Evolutionary conservation across 352 stramenopile species (phyloP), one percentile per base, ranked within the genome.

Genomic region (Globisporangium polare): DNA sequence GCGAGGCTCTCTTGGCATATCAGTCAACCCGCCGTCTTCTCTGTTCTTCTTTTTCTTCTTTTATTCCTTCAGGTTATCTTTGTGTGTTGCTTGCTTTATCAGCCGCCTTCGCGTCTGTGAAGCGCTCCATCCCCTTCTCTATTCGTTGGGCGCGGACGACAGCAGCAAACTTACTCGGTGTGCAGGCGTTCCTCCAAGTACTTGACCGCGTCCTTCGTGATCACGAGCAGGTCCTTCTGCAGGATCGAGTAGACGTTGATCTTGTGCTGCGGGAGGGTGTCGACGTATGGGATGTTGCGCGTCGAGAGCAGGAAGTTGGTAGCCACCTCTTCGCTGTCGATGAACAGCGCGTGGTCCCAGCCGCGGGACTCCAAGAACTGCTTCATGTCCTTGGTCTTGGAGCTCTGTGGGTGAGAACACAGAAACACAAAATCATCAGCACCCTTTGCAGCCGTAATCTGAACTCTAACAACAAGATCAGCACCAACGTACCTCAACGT

Each of bases 191-290:
- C 77, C 69, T 95, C 86, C 43, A 95, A 75, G 72, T 95, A 95
- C 81, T 93, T 94, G 71, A 90, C 82, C 29, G 86, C 81, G 61
- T 93, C 86, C 58, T 84, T 84, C 31, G 86, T 93, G 68, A 94
- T 80, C 62, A 95, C 80, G 45, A 95, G 71, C 66, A 95, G 61
- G 64, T 95, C 86, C 75, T 92, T 92, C 66, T 95, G 81, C 69
- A 95, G 60, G 72, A 95, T 94, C 69, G 86, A 92, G 78, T 95
- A 95, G 42, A 94, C 84, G 69, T 94, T 95, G 73, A 95, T 86
- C 80, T 94, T 92, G 72, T 90, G 74, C 76, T 93, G 80, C 69
- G 83, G 74, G 45, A 95, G 69, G 60, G 83, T 86, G 68, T 91
- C 85, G 43, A 95, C 78, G 71, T 89, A 84, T 54, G 84, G 82